These are phyloP conservation scores for Hippophae gyantsensis DNA, from an alignment of 306 rosid species.

Conservation along the genomic window DNA sequence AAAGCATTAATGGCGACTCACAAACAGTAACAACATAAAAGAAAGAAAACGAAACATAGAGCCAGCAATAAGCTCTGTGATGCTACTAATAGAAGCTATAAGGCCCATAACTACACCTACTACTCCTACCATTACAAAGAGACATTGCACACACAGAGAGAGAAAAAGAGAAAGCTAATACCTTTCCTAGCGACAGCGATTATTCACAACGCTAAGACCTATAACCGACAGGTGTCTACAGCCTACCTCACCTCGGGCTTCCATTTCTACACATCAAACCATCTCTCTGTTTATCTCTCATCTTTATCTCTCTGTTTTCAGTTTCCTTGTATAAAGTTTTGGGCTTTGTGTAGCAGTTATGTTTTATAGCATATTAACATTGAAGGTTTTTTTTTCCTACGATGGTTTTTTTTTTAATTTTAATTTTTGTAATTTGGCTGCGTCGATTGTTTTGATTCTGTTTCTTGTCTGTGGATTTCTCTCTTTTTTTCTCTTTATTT, in stretches of 20 bases:
- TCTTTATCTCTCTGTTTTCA: slow-evolving; percentile 10
- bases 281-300: slow-evolving; percentile 9
- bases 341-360: slow-evolving; percentile 33
- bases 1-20: slow-evolving; percentile 33
- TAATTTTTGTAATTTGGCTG: no score
- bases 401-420: no score
- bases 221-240: slow-evolving; percentile 28
- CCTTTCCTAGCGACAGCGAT: slow-evolving; percentile 36
- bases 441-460: no score
- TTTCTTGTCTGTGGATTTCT: no score
- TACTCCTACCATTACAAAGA: neutral
- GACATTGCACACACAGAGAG: slow-evolving; percentile 8
- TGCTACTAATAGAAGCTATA: slow-evolving; percentile 16
- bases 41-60: slow-evolving; percentile 13
- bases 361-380: slow-evolving; percentile 14
- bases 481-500: no score
- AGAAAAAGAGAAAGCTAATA: slow-evolving; percentile 1
- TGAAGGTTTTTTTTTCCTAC: slow-evolving; percentile 8
- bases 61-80: slow-evolving; percentile 9
- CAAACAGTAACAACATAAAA: slow-evolving; percentile 7
- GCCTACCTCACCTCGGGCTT: slow-evolving; percentile 23
- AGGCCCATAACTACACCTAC: slow-evolving; percentile 14
- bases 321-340: slow-evolving; percentile 21
- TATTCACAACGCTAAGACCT: slow-evolving; percentile 21
- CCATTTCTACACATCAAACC: slow-evolving; percentile 25